These are phyloP conservation scores for Phytopythium ostracodes DNA, from an alignment of 352 stramenopile species.

Conservation along the genomic window DNA sequence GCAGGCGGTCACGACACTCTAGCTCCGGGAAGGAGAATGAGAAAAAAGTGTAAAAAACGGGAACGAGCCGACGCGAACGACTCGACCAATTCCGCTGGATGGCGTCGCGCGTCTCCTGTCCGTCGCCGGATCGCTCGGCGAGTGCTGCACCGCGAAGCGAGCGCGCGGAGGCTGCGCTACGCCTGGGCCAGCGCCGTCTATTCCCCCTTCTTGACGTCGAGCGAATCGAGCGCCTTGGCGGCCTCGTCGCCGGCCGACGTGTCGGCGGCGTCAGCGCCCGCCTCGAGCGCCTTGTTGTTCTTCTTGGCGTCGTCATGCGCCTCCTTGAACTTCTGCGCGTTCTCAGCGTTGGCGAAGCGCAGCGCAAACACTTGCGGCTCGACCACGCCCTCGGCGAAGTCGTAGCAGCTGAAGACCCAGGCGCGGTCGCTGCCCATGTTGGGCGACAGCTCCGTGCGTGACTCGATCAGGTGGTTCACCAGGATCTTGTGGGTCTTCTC, in stretches of 20 bases:
- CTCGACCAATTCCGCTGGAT: background rate
- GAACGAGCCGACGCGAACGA: background rate
- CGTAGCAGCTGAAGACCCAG: slow-evolving; percentile 98
- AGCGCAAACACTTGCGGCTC: slow-evolving; percentile 89
- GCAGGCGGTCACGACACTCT: background rate
- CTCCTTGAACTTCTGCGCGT: slow-evolving; percentile 96
- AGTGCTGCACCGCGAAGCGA: too few species aligned
- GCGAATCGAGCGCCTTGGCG: slow-evolving; percentile 86
- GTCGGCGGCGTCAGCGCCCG: slow-evolving; percentile 89
- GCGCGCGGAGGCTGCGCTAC: background rate
- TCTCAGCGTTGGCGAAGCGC: slow-evolving; percentile 95
- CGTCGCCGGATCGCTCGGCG: too few species aligned
- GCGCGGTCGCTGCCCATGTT: slow-evolving; percentile 96
- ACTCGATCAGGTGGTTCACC: slow-evolving; percentile 96
- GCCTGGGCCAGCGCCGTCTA: background rate
- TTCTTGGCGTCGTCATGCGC: slow-evolving; percentile 92
- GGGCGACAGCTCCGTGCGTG: slow-evolving; percentile 92
- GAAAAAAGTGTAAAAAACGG: background rate
- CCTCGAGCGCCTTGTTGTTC: slow-evolving; percentile 93
- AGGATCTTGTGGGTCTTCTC: slow-evolving; percentile 99
- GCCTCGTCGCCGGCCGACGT: slow-evolving; percentile 91
- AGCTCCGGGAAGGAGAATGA: background rate
- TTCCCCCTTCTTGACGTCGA: slow-evolving; percentile 92
- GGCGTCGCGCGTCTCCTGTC: background rate
- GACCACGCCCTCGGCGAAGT: slow-evolving; percentile 95